Percentiles rank a stretch among this genome's conserved stretches.
Conservation (phyloP, 1,284 basidiomycete species). For the Ustilago hordei region DNA sequence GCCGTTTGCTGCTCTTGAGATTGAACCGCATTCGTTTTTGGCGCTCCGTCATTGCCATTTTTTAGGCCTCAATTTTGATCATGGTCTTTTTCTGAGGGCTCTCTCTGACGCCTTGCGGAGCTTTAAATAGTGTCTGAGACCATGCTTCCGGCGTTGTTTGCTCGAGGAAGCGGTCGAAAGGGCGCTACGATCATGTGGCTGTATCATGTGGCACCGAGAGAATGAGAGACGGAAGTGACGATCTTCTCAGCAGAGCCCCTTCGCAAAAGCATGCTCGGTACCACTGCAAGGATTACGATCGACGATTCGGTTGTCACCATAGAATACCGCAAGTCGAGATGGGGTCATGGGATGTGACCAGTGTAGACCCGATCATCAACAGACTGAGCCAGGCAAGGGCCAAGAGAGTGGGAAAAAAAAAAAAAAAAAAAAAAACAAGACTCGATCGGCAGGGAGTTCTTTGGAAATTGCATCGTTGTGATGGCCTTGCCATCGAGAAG, state of each 20-base stretch:
- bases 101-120: not conserved
- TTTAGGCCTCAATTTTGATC: not conserved
- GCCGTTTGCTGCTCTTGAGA: slow-evolving; percentile 3
- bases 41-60: not conserved
- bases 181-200: not conserved
- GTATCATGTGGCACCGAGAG: not conserved
- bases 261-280: not conserved
- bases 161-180: not conserved
- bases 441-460: not conserved
- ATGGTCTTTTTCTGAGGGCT: not conserved
- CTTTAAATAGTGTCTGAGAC: not conserved
- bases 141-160: too few species aligned
- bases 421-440: not conserved
- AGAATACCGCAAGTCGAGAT: not conserved
- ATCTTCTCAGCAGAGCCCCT: not conserved
- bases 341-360: not conserved
- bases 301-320: not conserved
- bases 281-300: not conserved
- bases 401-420: not conserved
- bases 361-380: not conserved
- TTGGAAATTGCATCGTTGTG: not conserved
- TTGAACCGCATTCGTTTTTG: not conserved
- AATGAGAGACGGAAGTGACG: not conserved
- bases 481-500: not conserved
- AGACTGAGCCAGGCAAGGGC: not conserved